phyloP scores from a whole-genome alignment of 306 rosid species.

The Rosa multiflora region DNA sequence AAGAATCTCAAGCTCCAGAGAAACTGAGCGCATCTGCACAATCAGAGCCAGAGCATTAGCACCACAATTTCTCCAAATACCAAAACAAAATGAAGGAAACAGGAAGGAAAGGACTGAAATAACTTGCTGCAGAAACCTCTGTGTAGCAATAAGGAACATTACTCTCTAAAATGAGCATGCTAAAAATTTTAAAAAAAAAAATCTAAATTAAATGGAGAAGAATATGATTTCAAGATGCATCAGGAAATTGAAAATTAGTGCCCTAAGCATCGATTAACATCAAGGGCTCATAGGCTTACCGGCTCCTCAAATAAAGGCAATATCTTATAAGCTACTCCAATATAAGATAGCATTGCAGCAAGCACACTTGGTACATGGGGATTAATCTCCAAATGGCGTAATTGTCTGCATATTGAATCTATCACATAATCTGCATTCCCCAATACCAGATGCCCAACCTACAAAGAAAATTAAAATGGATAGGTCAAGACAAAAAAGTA shows the following conservation, averaged over 20 bases:
- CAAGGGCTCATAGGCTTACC: conserved; percentile 39
- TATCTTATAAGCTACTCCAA: conserved; percentile 86
- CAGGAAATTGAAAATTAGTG: conserved; percentile 13
- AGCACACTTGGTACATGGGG: conserved; percentile 80
- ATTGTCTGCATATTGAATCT: conserved; percentile 84
- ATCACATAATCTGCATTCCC: conserved; percentile 89
- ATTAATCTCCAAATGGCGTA: conserved; percentile 87
- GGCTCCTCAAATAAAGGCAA: conserved; percentile 92
- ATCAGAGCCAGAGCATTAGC: too few species aligned
- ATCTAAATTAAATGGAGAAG: too few species aligned
- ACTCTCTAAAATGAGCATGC: too few species aligned
- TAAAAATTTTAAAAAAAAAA: too few species aligned
- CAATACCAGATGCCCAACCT: conserved; percentile 85
- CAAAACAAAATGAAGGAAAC: too few species aligned
- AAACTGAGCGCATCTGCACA: conserved; percentile 73
- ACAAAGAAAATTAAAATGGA: conserved; percentile 29
- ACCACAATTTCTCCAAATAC: too few species aligned
- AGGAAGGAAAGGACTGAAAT: too few species aligned
- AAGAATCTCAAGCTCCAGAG: conserved; percentile 90
- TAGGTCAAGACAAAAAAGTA: conserved; percentile 13
- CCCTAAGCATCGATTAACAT: conserved; percentile 16
- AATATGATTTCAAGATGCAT: neutral
- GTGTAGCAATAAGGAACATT: too few species aligned
- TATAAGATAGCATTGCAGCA: conserved; percentile 80
- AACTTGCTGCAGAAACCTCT: too few species aligned